These are phyloP conservation scores for Aureobasidium pullulans DNA, from an alignment of 2,329 filamentous ascomycete genomes.

Conservation along the genomic window DNA sequence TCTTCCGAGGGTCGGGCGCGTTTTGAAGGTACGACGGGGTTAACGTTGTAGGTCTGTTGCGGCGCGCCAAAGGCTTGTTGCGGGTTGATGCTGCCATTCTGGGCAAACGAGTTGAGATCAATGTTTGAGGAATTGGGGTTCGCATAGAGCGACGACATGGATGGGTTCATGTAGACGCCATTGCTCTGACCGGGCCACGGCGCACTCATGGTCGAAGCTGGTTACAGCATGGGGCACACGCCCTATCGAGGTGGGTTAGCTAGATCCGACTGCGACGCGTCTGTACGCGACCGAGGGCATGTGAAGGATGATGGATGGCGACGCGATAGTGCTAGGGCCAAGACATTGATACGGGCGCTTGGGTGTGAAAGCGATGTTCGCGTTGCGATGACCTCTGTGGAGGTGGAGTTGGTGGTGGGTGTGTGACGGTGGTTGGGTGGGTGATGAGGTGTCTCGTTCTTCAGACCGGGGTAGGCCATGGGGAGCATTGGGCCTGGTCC, in stretches of 20 bases:
- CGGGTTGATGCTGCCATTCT: slow-evolving; percentile 75
- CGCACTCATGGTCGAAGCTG: slow-evolving; percentile 17
- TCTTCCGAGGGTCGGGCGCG: slow-evolving; percentile 75
- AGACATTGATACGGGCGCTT: neutral
- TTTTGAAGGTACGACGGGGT: slow-evolving; percentile 83
- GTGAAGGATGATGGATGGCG: neutral
- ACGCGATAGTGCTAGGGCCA: neutral
- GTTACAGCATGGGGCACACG: slow-evolving; percentile 14
- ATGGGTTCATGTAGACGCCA: slow-evolving; percentile 19
- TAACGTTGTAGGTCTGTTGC: slow-evolving; percentile 74
- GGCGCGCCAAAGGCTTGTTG: slow-evolving; percentile 62
- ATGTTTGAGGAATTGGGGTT: slow-evolving; percentile 24
- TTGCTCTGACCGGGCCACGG: slow-evolving; percentile 16
- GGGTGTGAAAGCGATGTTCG: neutral
- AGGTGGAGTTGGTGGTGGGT: neutral
- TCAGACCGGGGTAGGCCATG: slow-evolving; percentile 1
- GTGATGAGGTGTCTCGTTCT: slow-evolving; percentile 3
- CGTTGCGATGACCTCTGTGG: neutral
- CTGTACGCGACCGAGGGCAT: neutral
- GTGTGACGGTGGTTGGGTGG: slow-evolving; percentile 1
- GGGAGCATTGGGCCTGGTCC: neutral
- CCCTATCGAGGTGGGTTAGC: slow-evolving; percentile 6
- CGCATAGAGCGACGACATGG: slow-evolving; percentile 18
- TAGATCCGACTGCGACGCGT: slow-evolving; percentile 10
- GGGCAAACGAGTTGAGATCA: slow-evolving; percentile 39